These are phyloP conservation scores for Paraleonurus japonicus DNA, from an alignment of 257 asterid genomes.

Conservation along the genomic window DNA sequence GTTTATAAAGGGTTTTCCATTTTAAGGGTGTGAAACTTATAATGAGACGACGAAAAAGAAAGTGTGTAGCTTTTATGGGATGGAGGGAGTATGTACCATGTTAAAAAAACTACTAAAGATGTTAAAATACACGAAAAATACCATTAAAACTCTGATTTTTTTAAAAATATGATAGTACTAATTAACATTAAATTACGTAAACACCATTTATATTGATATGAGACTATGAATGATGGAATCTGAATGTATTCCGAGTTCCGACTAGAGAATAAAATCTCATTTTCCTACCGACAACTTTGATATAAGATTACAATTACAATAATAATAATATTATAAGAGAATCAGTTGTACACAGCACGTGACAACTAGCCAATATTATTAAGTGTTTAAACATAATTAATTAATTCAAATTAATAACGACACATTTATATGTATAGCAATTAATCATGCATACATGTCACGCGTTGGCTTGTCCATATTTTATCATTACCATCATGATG, in stretches of 20 bases:
- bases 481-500: neutral
- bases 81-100: too few species aligned
- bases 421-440: neutral
- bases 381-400: neutral
- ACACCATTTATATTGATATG: too few species aligned
- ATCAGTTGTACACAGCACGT: neutral
- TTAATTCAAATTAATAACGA: neutral
- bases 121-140: too few species aligned
- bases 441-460: conserved; percentile 4
- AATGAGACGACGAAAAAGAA: too few species aligned
- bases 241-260: neutral
- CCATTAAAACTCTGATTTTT: too few species aligned
- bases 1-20: too few species aligned
- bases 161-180: too few species aligned
- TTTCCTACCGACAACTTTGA: conserved; percentile 9
- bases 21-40: too few species aligned
- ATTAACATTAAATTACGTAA: too few species aligned
- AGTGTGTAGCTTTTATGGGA: too few species aligned
- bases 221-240: neutral
- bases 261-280: conserved; percentile 1
- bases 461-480: conserved; percentile 8
- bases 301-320: neutral
- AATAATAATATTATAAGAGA: neutral
- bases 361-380: conserved; percentile 4
- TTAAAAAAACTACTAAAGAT: too few species aligned